phyloP scores from a whole-genome alignment of 2,329 filamentous ascomycete genomes.

The Chaetomium sp. region DNA sequence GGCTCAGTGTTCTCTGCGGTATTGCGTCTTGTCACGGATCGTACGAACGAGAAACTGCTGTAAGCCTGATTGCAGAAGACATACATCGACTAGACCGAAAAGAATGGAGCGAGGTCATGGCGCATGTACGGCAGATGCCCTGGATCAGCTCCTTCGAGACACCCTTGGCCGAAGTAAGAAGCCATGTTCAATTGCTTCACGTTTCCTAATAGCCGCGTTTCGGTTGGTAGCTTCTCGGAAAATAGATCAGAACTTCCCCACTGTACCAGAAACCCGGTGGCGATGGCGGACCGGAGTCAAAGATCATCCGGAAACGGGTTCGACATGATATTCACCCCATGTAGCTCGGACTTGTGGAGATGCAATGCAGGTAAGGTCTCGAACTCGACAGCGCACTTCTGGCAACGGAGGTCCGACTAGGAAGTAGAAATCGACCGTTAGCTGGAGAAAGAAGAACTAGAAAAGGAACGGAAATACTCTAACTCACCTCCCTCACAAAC shows the following conservation, averaged over 20 bases:
- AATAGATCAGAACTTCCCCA: background rate
- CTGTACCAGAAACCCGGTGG: background rate
- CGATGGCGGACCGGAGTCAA: background rate
- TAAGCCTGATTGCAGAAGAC: constrained; percentile 3
- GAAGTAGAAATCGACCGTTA: background rate
- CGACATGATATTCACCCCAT: background rate
- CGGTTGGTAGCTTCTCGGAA: background rate
- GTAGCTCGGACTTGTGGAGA: background rate
- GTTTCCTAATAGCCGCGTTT: background rate
- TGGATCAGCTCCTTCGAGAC: constrained; percentile 8
- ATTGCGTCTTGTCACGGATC: constrained; percentile 5
- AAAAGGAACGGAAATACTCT: background rate
- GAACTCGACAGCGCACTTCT: background rate
- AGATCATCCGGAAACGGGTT: constrained; percentile 1
- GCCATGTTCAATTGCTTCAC: background rate
- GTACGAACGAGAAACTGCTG: constrained; percentile 1
- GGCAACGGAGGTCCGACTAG: constrained; percentile 15
- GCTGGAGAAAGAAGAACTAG: background rate
- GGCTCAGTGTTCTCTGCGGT: constrained; percentile 7
- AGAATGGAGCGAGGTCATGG: constrained; percentile 2
- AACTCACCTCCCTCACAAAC: constrained; percentile 15
- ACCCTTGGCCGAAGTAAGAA: constrained; percentile 1
- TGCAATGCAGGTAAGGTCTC: background rate
- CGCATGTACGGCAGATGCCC: constrained; percentile 6
- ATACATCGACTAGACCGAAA: constrained; percentile 3